Conservation (phyloP, 2,329 filamentous ascomycete species). For the Fusarium sp. region DNA sequence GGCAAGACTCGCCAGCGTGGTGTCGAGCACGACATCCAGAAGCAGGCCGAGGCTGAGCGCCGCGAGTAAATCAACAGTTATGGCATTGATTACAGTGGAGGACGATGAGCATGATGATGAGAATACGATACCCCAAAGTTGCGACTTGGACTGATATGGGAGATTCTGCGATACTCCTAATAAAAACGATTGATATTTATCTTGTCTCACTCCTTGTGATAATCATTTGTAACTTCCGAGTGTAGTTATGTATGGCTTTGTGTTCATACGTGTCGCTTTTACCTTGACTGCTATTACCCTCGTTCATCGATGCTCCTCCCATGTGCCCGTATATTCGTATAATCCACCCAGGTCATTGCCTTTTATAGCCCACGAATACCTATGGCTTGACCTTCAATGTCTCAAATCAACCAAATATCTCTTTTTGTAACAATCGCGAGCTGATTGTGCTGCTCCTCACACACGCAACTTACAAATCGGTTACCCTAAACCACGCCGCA, state of each 20-base stretch:
- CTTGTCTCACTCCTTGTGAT: neutral
- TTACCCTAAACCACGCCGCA: too few species aligned
- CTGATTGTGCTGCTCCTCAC: too few species aligned
- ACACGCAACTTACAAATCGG: too few species aligned
- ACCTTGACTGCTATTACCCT: too few species aligned
- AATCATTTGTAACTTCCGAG: neutral
- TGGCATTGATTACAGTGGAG: constrained; percentile 4
- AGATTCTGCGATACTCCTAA: constrained; percentile 25
- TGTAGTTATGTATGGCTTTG: too few species aligned
- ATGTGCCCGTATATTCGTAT: too few species aligned
- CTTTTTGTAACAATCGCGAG: too few species aligned
- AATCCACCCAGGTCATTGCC: too few species aligned
- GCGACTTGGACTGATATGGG: constrained; percentile 22
- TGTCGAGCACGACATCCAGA: constrained; percentile 83
- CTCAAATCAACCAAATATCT: too few species aligned
- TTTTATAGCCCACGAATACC: too few species aligned
- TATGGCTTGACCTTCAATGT: too few species aligned
- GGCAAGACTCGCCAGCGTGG: constrained; percentile 89
- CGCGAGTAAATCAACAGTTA: constrained; percentile 19
- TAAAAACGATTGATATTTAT: constrained; percentile 18
- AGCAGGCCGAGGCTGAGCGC: constrained; percentile 69
- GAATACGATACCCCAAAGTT: constrained; percentile 41
- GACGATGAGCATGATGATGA: constrained; percentile 26
- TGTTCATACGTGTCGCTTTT: neutral
- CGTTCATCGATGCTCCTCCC: too few species aligned